Conservation (phyloP, 345 rosid species). For the Gossypioides kirkii region DNA sequence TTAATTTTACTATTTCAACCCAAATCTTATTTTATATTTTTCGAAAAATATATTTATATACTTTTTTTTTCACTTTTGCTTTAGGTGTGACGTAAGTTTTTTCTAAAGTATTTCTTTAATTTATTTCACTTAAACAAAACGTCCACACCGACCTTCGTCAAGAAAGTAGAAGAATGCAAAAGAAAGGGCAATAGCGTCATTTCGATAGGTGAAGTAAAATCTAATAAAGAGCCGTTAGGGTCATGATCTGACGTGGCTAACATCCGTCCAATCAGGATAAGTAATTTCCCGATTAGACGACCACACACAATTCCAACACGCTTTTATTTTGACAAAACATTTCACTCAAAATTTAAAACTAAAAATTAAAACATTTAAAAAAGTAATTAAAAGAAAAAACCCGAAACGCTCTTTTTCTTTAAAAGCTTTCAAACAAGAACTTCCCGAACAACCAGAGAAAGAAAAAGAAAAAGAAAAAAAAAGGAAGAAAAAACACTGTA, state of each 20-base stretch:
- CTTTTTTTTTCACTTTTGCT: too few species aligned
- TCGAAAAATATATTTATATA: too few species aligned
- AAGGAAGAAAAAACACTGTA: background rate
- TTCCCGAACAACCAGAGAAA: background rate
- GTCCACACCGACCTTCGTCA: background rate
- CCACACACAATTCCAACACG: conserved; percentile 4
- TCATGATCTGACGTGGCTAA: conserved; percentile 9
- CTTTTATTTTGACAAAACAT: conserved; percentile 1
- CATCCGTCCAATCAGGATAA: conserved; percentile 1
- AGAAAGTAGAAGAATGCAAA: background rate
- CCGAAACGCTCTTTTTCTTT: background rate
- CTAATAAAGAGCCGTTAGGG: background rate
- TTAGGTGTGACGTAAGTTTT: too few species aligned
- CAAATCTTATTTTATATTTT: too few species aligned
- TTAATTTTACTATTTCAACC: too few species aligned
- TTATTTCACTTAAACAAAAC: background rate
- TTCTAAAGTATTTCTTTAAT: background rate
- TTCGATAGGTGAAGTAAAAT: background rate
- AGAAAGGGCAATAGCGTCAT: background rate
- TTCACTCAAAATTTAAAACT: background rate
- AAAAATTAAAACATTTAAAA: too few species aligned
- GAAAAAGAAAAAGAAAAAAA: background rate
- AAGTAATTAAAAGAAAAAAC: background rate
- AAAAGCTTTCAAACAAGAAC: conserved; percentile 10
- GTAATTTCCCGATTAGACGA: background rate